Conservation (phyloP, 805 yeast genomes). For the Saccharomycopsis fermentans region DNA sequence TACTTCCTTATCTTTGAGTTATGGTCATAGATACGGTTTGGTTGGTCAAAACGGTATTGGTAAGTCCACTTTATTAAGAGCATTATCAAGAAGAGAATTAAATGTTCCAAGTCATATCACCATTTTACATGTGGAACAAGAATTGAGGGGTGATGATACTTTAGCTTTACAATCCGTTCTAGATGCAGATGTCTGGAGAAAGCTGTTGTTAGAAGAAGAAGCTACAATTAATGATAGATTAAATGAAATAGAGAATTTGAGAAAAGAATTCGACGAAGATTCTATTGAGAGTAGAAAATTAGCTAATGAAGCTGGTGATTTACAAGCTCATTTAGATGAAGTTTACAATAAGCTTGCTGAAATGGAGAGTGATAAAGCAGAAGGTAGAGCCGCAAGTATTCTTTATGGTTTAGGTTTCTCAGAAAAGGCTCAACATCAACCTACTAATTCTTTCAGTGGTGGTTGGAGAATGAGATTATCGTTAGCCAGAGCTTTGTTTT, state of each 20-base stretch:
- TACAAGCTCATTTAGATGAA: slow-evolving; percentile 67
- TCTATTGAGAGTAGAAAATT: slow-evolving; percentile 65
- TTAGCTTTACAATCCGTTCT: slow-evolving; percentile 89
- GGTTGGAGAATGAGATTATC: slow-evolving; percentile 99
- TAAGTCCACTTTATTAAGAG: slow-evolving; percentile 87
- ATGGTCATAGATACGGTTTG: slow-evolving; percentile 92
- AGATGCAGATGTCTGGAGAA: slow-evolving; percentile 99
- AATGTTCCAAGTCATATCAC: slow-evolving; percentile 93
- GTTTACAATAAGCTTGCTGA: slow-evolving; percentile 76
- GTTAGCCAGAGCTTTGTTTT: slow-evolving; percentile 94
- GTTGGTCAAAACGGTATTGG: slow-evolving; percentile 99
- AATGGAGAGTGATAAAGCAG: slow-evolving; percentile 97
- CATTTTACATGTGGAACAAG: slow-evolving; percentile 95
- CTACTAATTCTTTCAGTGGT: slow-evolving; percentile 93
- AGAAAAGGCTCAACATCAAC: slow-evolving; percentile 66
- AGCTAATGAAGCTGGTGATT: slow-evolving; percentile 84
- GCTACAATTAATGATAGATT: slow-evolving; percentile 62
- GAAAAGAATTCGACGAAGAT: slow-evolving; percentile 64
- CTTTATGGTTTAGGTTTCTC: slow-evolving; percentile 91
- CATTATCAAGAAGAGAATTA: slow-evolving; percentile 87
- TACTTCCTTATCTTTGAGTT: slow-evolving; percentile 75
- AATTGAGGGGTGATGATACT: slow-evolving; percentile 86
- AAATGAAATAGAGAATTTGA: slow-evolving; percentile 59
- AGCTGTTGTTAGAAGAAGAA: slow-evolving; percentile 74
- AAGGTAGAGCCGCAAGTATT: slow-evolving; percentile 91